These are phyloP conservation scores for Tubosaeta sp. DNA, from an alignment of 768 basidiomycete species.

Conservation along the genomic window DNA sequence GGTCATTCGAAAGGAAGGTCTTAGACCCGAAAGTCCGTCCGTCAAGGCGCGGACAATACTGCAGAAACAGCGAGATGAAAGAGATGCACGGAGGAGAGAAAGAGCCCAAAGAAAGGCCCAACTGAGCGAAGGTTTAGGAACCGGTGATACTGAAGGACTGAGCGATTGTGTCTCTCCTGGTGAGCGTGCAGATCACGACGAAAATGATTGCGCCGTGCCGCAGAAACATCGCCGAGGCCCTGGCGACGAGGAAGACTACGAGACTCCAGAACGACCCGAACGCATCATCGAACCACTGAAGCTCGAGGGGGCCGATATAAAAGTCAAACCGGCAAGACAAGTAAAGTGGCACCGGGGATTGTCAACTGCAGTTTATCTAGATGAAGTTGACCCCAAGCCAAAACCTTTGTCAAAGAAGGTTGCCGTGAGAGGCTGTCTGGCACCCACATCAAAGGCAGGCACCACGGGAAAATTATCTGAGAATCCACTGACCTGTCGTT, in stretches of 20 bases:
- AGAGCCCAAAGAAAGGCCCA: slow-evolving; percentile 60
- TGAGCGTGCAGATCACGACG: slow-evolving; percentile 17
- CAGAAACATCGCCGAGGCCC: slow-evolving; percentile 56
- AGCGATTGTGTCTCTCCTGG: slow-evolving; percentile 2
- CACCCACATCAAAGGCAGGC: slow-evolving; percentile 62
- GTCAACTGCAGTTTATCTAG: slow-evolving; percentile 55
- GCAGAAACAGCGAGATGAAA: slow-evolving; percentile 67
- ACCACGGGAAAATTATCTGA: background rate
- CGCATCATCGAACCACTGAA: slow-evolving; percentile 39
- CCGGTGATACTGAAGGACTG: slow-evolving; percentile 29
- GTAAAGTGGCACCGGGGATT: slow-evolving; percentile 80
- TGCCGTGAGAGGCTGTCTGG: slow-evolving; percentile 59
- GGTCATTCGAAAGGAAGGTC: slow-evolving; percentile 64
- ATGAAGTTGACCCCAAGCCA: slow-evolving; percentile 55
- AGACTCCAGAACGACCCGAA: slow-evolving; percentile 52
- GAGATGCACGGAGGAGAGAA: slow-evolving; percentile 46
- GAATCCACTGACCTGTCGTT: slow-evolving; percentile 4
- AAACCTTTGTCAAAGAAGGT: slow-evolving; percentile 41
- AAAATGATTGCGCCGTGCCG: slow-evolving; percentile 22
- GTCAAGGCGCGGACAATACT: slow-evolving; percentile 65
- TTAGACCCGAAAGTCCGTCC: slow-evolving; percentile 73
- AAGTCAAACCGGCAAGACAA: slow-evolving; percentile 39
- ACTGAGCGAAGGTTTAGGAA: slow-evolving; percentile 32
- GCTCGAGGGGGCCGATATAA: slow-evolving; percentile 32
- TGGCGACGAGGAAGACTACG: slow-evolving; percentile 80